Percentiles rank a stretch among this genome's conserved stretches.
These are phyloP conservation scores for Boletus rubroflammeus DNA, from an alignment of 768 basidiomycete species.

Conservation along the genomic window DNA sequence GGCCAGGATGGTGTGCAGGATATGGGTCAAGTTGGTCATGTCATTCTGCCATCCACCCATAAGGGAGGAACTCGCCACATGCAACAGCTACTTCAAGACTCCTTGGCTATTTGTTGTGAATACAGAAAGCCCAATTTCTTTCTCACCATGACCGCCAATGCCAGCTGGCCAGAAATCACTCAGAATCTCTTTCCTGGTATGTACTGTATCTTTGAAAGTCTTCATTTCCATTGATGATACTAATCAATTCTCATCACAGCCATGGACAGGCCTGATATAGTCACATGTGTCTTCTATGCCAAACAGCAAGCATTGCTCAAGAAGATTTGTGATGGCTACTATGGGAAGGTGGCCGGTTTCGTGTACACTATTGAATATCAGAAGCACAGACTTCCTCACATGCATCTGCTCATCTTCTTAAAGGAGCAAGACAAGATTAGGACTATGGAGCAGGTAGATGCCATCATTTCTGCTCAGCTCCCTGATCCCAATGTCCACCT, in stretches of 20 bases:
- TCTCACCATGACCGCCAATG: conserved; percentile 52
- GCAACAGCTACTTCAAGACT: conserved; percentile 42
- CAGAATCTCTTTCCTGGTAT: conserved; percentile 34
- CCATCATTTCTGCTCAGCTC: background rate
- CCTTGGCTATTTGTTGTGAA: conserved; percentile 41
- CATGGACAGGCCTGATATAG: conserved; percentile 48
- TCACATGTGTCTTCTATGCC: conserved; percentile 41
- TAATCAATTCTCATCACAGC: too few relatives aligned
- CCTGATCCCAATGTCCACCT: background rate
- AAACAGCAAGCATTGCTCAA: conserved; percentile 39
- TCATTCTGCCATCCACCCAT: conserved; percentile 35
- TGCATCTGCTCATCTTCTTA: background rate
- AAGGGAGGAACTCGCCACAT: conserved; percentile 40
- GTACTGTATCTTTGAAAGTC: too few relatives aligned
- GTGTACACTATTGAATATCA: conserved; percentile 47
- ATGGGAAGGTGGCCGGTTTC: conserved; percentile 41
- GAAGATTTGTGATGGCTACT: conserved; percentile 36
- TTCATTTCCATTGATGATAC: too few relatives aligned
- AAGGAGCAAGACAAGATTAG: background rate
- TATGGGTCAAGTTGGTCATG: background rate
- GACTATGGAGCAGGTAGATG: background rate
- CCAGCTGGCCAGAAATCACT: conserved; percentile 44
- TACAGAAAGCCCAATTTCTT: conserved; percentile 42
- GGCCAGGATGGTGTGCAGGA: background rate
- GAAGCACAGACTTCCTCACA: background rate